phyloP scores from a whole-genome alignment of 2,329 filamentous ascomycete genomes.

The Fusarium sp. region DNA sequence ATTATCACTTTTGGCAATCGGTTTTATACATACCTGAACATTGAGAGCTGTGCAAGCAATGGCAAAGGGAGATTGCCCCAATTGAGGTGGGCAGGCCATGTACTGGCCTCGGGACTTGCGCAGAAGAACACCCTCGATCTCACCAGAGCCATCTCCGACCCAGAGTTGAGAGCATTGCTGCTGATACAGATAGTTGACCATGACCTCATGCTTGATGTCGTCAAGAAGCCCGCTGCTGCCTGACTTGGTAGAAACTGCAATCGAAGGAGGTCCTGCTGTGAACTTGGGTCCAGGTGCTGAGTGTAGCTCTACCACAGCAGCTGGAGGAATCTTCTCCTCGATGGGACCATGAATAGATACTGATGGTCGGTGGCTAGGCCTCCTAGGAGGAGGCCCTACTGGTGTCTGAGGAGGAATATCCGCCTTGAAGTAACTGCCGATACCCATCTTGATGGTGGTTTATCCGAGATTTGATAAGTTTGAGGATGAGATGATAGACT shows the following conservation, averaged over 20 bases:
- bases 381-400: slow-evolving; percentile 26
- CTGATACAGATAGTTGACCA: slow-evolving; percentile 86
- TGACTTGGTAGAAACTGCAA: slow-evolving; percentile 59
- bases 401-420: slow-evolving; percentile 38
- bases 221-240: slow-evolving; percentile 67
- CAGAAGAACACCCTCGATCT: slow-evolving; percentile 77
- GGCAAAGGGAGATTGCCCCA: slow-evolving; percentile 72
- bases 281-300: slow-evolving; percentile 58
- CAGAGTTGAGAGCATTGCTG: slow-evolving; percentile 80
- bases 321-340: slow-evolving; percentile 54
- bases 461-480: not conserved
- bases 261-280: slow-evolving; percentile 63
- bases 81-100: slow-evolving; percentile 76
- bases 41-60: slow-evolving; percentile 75
- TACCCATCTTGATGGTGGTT: slow-evolving; percentile 61
- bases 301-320: slow-evolving; percentile 59
- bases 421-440: slow-evolving; percentile 72
- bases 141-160: slow-evolving; percentile 76
- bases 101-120: slow-evolving; percentile 76
- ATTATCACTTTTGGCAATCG: not conserved
- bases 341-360: slow-evolving; percentile 35
- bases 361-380: slow-evolving; percentile 33
- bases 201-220: slow-evolving; percentile 83
- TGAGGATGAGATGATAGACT: not conserved
- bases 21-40: slow-evolving; percentile 65